Conservation (phyloP, 225 moss, liverwort and hornwort species). For the Physcomitrium patens region DNA sequence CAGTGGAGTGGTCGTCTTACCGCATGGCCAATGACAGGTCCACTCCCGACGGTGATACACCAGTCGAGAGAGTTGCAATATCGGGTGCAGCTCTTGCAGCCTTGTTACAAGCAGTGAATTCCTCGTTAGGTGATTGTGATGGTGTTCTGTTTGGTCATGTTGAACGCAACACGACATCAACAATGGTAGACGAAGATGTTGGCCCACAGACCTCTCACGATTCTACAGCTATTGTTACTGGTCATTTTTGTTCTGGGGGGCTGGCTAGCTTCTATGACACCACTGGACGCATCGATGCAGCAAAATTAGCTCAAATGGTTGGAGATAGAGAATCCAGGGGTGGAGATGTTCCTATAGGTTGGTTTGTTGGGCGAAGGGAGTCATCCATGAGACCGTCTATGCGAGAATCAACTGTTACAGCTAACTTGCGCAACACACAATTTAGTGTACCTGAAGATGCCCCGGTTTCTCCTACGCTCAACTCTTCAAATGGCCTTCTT, state of each 20-base stretch:
- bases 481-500: constrained; percentile 28
- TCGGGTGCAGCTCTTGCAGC: constrained; percentile 92
- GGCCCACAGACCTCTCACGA: constrained; percentile 69
- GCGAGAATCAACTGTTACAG: constrained; percentile 83
- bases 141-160: constrained; percentile 92
- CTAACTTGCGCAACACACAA: constrained; percentile 58
- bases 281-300: constrained; percentile 67
- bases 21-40: constrained; percentile 52
- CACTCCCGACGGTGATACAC: constrained; percentile 55
- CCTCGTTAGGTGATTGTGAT: constrained; percentile 84
- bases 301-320: constrained; percentile 67
- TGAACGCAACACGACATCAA: constrained; percentile 72
- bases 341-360: constrained; percentile 89
- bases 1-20: constrained; percentile 17
- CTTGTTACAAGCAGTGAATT: constrained; percentile 82
- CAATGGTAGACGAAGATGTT: constrained; percentile 73
- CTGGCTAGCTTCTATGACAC: constrained; percentile 91
- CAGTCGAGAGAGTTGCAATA: constrained; percentile 74
- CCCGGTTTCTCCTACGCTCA: constrained; percentile 29
- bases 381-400: constrained; percentile 79
- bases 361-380: constrained; percentile 87
- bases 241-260: constrained; percentile 83
- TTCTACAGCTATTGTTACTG: constrained; percentile 81
- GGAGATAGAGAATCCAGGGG: constrained; percentile 74
- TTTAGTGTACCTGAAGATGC: constrained; percentile 35